These are phyloP conservation scores for Blastocystis sp. DNA, from an alignment of 352 stramenopile species.

Conservation along the genomic window DNA sequence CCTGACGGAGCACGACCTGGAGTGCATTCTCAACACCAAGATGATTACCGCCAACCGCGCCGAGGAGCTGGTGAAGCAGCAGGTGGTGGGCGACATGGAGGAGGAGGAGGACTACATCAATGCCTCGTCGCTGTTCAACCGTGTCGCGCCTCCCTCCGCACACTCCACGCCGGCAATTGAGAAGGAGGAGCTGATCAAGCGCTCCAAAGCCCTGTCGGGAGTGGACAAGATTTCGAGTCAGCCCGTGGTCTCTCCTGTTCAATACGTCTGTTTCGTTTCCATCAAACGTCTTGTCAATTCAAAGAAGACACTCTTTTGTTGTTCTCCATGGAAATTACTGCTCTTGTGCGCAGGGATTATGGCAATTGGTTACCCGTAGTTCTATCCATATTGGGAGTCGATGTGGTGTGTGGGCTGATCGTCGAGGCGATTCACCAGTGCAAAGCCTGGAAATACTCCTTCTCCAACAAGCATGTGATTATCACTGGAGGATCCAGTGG, in stretches of 20 bases:
- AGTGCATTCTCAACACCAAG: constrained; percentile 64
- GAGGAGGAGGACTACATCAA: constrained; percentile 61
- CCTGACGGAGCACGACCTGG: constrained; percentile 51
- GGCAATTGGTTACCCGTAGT: background rate
- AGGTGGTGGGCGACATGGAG: constrained; percentile 26
- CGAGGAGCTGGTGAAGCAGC: constrained; percentile 51
- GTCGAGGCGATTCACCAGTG: constrained; percentile 28
- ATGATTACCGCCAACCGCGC: constrained; percentile 64
- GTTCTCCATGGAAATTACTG: constrained; percentile 29
- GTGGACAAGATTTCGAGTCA: constrained; percentile 46
- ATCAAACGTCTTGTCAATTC: background rate
- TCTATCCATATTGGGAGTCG: constrained; percentile 24
- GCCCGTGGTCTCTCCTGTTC: background rate
- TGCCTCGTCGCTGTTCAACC: constrained; percentile 33
- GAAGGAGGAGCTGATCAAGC: constrained; percentile 10
- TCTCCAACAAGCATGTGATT: constrained; percentile 47
- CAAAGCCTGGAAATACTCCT: constrained; percentile 31
- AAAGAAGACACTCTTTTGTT: constrained; percentile 14
- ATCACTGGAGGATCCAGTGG: constrained; percentile 67
- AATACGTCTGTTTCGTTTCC: background rate
- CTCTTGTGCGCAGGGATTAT: background rate
- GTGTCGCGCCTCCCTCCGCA: background rate
- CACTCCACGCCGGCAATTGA: background rate
- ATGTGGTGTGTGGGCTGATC: constrained; percentile 20
- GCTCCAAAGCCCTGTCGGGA: constrained; percentile 31